Percentiles rank a stretch among this genome's conserved stretches.
Evolutionary conservation across 202 grass and related monocot species (phyloP).

Genomic region (Eragrostis tef): DNA sequence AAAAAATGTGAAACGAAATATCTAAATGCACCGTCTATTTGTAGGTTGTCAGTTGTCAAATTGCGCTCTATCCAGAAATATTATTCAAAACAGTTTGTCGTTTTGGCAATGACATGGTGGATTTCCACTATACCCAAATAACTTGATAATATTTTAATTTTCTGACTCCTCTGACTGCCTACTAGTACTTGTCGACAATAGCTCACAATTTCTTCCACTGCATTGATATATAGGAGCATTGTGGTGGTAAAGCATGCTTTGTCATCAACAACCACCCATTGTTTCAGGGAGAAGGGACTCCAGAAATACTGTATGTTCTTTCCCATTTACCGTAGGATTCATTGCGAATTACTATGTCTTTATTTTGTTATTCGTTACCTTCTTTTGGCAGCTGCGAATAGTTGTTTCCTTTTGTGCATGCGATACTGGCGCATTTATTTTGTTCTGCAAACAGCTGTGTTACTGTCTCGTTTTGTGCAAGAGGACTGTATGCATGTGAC

Average conservation of each 20-base stretch:
- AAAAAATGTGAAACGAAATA: neutral
- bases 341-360: neutral
- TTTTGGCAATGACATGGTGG: constrained; percentile 3
- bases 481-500: neutral
- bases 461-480: neutral
- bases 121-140: neutral
- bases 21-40: neutral
- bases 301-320: constrained; percentile 67
- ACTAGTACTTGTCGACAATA: neutral
- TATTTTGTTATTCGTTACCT: neutral
- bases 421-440: no score
- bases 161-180: neutral
- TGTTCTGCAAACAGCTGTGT: no score
- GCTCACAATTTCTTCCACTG: constrained; percentile 20
- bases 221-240: constrained; percentile 59
- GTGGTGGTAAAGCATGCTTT: constrained; percentile 75
- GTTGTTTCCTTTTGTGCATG: no score
- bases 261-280: constrained; percentile 66
- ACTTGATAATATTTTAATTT: neutral
- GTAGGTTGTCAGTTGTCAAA: neutral
- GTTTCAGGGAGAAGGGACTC: constrained; percentile 54
- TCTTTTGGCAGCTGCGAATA: neutral
- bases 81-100: neutral
- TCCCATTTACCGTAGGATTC: neutral
- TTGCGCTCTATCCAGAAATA: neutral